phyloP scores from a whole-genome alignment of 2,329 filamentous ascomycete genomes.

The Colletotrichum sp. region DNA sequence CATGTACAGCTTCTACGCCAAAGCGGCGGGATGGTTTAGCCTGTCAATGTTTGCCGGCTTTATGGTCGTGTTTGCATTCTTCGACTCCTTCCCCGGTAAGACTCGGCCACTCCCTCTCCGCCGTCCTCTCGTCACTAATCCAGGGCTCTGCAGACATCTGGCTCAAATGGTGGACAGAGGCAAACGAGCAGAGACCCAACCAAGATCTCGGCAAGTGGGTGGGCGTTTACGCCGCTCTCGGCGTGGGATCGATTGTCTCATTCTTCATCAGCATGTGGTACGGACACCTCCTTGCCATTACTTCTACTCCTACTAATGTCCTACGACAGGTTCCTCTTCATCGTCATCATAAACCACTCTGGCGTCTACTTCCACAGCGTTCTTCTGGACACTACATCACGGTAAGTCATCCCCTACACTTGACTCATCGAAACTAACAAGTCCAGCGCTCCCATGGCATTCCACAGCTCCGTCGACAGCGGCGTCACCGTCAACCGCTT shows the following conservation, averaged over 20 bases:
- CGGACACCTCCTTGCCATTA: background rate
- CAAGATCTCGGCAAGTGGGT: conserved; percentile 38
- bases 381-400: conserved; percentile 27
- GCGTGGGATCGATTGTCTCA: background rate
- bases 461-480: conserved; percentile 22
- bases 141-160: conserved; percentile 35
- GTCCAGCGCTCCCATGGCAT: conserved; percentile 20
- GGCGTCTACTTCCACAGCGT: conserved; percentile 31
- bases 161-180: conserved; percentile 54
- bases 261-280: conserved; percentile 8
- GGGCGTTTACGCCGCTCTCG: conserved; percentile 34
- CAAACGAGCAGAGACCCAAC: conserved; percentile 41
- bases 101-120: background rate
- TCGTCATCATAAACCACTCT: conserved; percentile 33
- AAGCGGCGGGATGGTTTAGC: conserved; percentile 29
- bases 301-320: background rate
- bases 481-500: conserved; percentile 27
- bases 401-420: background rate
- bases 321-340: conserved; percentile 31
- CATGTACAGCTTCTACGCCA: conserved; percentile 28
- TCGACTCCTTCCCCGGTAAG: conserved; percentile 27
- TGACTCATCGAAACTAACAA: background rate
- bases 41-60: conserved; percentile 22
- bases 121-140: background rate
- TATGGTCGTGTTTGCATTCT: conserved; percentile 29